Conservation (phyloP, 306 rosid species). For the Sophora flavescens region DNA sequence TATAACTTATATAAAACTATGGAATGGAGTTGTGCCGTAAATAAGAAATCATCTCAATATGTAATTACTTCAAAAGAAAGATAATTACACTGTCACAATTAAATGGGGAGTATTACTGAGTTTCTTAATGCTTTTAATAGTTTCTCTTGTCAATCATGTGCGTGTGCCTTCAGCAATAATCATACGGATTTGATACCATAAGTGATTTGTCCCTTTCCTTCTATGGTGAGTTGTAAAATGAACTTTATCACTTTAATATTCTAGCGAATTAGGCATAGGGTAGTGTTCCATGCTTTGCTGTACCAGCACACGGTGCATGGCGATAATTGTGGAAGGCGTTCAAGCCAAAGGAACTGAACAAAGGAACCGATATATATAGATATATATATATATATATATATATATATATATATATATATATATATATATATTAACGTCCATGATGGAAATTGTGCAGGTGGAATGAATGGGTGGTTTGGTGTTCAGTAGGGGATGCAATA, state of each 20-base stretch:
- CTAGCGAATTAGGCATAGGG: conserved; percentile 1
- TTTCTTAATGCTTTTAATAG: conserved; percentile 3
- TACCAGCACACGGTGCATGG: conserved; percentile 22
- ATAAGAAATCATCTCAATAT: conserved; percentile 1
- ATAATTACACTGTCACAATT: conserved; percentile 8
- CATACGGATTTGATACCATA: not conserved
- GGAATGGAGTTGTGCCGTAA: conserved; percentile 33
- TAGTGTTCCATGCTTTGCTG: conserved; percentile 26
- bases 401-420: no score
- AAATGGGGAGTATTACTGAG: not conserved
- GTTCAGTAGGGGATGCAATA: not conserved
- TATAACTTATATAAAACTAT: not conserved
- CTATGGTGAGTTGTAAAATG: conserved; percentile 23
- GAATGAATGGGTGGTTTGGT: not conserved
- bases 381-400: no score
- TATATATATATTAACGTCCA: conserved; percentile 5
- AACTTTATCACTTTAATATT: conserved; percentile 17
- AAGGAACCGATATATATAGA: not conserved
- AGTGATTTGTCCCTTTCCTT: conserved; percentile 30
- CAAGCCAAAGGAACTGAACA: conserved; percentile 19
- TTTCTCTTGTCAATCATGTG: conserved; percentile 24
- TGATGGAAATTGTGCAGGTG: conserved; percentile 20
- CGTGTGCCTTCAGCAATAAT: not conserved
- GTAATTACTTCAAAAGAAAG: conserved; percentile 2
- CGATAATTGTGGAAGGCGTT: not conserved